Conservation (phyloP, 1,284 basidiomycete genomes). For the Boletus mariae region DNA sequence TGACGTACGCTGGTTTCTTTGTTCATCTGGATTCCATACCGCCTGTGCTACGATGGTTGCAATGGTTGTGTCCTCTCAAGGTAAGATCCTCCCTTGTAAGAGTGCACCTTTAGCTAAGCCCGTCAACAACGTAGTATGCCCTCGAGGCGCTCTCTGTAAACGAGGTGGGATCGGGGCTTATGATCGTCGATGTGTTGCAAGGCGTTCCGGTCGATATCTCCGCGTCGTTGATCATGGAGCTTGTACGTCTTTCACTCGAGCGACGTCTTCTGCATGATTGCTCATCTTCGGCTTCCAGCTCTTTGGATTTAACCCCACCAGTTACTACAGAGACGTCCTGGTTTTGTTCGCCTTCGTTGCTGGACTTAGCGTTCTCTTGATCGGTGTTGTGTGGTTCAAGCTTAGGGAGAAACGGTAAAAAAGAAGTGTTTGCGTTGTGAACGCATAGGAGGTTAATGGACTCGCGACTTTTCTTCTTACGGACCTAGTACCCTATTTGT, state of each 20-base stretch:
- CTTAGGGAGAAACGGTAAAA: constrained; percentile 67
- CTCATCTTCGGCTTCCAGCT: constrained; percentile 39
- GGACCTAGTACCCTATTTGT: not conserved
- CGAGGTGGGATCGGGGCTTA: constrained; percentile 80
- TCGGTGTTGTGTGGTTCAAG: constrained; percentile 69
- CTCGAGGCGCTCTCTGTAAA: constrained; percentile 85
- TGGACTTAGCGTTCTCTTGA: constrained; percentile 67
- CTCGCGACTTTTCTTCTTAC: not conserved
- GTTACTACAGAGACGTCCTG: constrained; percentile 84
- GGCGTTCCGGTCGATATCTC: constrained; percentile 81
- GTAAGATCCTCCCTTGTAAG: constrained; percentile 10
- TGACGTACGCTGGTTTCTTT: constrained; percentile 85
- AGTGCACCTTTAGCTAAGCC: constrained; percentile 23
- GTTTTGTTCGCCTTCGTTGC: constrained; percentile 81
- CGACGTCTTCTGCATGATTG: not conserved
- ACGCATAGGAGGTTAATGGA: not conserved
- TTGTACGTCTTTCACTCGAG: constrained; percentile 42
- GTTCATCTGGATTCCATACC: constrained; percentile 79
- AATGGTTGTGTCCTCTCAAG: constrained; percentile 70
- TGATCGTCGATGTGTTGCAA: constrained; percentile 74
- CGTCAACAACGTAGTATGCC: constrained; percentile 58
- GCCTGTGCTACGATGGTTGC: constrained; percentile 81
- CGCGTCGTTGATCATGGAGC: constrained; percentile 78
- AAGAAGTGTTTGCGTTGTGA: not conserved
- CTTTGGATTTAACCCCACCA: constrained; percentile 75